These are phyloP conservation scores for Silybum marianum DNA, from an alignment of 129 eudicot genomes.

Conservation along the genomic window DNA sequence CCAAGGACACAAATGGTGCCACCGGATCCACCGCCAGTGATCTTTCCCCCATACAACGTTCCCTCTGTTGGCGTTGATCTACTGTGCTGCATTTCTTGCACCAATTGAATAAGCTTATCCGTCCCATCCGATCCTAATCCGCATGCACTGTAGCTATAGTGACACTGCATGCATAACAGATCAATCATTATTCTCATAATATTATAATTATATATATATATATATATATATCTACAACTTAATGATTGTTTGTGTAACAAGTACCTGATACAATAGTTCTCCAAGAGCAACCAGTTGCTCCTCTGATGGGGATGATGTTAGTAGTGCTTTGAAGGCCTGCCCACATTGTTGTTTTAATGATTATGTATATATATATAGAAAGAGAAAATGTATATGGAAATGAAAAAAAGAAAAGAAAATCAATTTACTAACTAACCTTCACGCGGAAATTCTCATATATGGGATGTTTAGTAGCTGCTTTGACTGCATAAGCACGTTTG, in stretches of 20 bases:
- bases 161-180: slow-evolving; percentile 27
- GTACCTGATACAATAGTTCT: slow-evolving; percentile 76
- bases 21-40: slow-evolving; percentile 81
- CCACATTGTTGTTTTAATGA: not conserved
- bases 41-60: slow-evolving; percentile 68
- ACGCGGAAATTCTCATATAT: slow-evolving; percentile 73
- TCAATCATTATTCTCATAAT: not conserved
- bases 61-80: slow-evolving; percentile 43
- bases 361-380: not conserved
- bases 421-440: slow-evolving; percentile 38
- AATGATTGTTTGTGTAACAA: not conserved
- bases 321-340: slow-evolving; percentile 77
- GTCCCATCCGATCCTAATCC: slow-evolving; percentile 42
- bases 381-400: not conserved
- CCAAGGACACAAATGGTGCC: slow-evolving; percentile 68
- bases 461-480: slow-evolving; percentile 74
- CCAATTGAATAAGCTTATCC: slow-evolving; percentile 34
- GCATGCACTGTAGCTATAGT: slow-evolving; percentile 40
- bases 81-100: slow-evolving; percentile 40
- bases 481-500: slow-evolving; percentile 51
- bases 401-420: not conserved
- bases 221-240: not conserved
- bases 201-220: too few relatives aligned
- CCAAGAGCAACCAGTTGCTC: slow-evolving; percentile 66
- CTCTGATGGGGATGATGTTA: slow-evolving; percentile 66